Conservation (phyloP, 306 rosid species). For the Gleditsia sinensis region DNA sequence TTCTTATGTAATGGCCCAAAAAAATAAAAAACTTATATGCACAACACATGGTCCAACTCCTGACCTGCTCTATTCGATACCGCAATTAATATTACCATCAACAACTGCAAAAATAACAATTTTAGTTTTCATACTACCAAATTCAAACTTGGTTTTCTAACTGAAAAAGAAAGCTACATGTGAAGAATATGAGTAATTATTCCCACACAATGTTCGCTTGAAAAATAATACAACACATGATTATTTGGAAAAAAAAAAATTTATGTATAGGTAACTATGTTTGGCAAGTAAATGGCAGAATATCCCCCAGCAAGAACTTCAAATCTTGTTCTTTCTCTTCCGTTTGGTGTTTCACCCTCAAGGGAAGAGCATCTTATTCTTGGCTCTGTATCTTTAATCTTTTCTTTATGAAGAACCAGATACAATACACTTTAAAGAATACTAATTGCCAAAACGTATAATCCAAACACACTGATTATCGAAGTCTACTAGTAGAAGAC, state of each 20-base stretch:
- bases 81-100: neutral
- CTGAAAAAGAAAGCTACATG: neutral
- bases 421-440: neutral
- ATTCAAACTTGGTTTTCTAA: neutral
- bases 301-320: constrained; percentile 8
- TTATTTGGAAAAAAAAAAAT: constrained; percentile 20
- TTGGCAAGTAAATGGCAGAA: constrained; percentile 20
- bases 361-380: constrained; percentile 19
- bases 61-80: neutral
- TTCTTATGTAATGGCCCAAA: too few relatives aligned
- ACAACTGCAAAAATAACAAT: neutral
- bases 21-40: too few relatives aligned
- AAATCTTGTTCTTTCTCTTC: neutral
- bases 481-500: constrained; percentile 32
- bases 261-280: neutral
- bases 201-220: constrained; percentile 3
- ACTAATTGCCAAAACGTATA: constrained; percentile 15
- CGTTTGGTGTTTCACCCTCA: constrained; percentile 14
- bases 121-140: neutral
- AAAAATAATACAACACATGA: constrained; percentile 20
- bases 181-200: neutral
- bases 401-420: constrained; percentile 18
- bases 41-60: neutral
- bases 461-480: constrained; percentile 14
- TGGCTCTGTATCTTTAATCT: constrained; percentile 16